Conservation (phyloP, 1,284 basidiomycete genomes). For the Irpex lacteus region DNA sequence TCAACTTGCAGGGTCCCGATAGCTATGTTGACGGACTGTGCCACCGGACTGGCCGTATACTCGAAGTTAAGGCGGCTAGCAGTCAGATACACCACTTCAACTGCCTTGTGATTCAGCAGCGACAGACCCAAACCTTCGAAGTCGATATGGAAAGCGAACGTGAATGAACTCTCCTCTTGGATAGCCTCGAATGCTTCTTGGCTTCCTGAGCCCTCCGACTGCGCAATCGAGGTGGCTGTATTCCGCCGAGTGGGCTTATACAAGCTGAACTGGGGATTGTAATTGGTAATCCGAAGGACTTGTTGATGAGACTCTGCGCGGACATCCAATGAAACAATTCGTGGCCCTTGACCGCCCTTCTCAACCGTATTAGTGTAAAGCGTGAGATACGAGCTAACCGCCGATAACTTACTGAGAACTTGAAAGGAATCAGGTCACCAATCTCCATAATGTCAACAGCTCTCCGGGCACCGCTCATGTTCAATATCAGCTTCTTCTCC, state of each 20-base stretch:
- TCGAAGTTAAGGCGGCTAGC: constrained; percentile 82
- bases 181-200: constrained; percentile 88
- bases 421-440: constrained; percentile 89
- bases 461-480: constrained; percentile 61
- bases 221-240: constrained; percentile 45
- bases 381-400: constrained; percentile 6
- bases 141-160: constrained; percentile 71
- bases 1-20: constrained; percentile 93
- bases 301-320: constrained; percentile 89
- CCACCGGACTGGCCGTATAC: constrained; percentile 81
- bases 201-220: constrained; percentile 68
- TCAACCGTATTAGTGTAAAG: constrained; percentile 5
- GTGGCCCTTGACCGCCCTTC: constrained; percentile 51
- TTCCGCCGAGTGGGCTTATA: constrained; percentile 79
- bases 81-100: constrained; percentile 91
- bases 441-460: constrained; percentile 95
- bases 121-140: constrained; percentile 94
- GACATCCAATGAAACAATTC: constrained; percentile 87
- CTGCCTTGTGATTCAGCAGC: constrained; percentile 83
- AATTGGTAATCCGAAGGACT: constrained; percentile 85
- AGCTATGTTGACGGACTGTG: constrained; percentile 82
- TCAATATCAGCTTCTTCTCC: constrained; percentile 80
- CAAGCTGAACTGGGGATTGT: constrained; percentile 82
- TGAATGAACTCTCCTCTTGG: constrained; percentile 71
- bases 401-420: constrained; percentile 58